phyloP scores from a whole-genome alignment of 2,329 filamentous ascomycete species.

The Madurella fahalii region DNA sequence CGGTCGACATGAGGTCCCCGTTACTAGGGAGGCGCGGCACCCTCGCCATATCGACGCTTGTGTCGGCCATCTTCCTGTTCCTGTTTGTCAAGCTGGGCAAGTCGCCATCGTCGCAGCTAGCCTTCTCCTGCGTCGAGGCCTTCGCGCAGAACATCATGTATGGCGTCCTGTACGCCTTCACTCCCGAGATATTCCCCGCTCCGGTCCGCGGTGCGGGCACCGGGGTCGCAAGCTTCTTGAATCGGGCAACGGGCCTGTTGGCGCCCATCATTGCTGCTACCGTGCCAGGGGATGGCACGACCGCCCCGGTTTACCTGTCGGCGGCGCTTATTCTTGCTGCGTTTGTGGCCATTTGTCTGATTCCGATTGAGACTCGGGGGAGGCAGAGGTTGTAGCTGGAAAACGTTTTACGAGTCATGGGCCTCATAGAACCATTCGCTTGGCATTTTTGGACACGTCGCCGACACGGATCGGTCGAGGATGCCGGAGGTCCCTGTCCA shows the following conservation, averaged over 20 bases:
- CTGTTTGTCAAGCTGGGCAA: slow-evolving; percentile 59
- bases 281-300: slow-evolving; percentile 54
- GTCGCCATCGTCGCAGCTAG: slow-evolving; percentile 55
- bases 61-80: slow-evolving; percentile 67
- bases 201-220: slow-evolving; percentile 68
- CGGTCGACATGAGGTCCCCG: slow-evolving; percentile 61
- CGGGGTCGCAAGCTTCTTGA: slow-evolving; percentile 68
- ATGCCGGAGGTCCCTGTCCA: background rate
- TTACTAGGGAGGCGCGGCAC: slow-evolving; percentile 67
- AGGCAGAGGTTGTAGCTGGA: slow-evolving; percentile 47
- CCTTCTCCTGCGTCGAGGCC: slow-evolving; percentile 63
- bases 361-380: slow-evolving; percentile 61
- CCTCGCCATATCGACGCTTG: slow-evolving; percentile 62
- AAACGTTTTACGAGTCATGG: background rate
- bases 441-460: background rate
- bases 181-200: slow-evolving; percentile 71
- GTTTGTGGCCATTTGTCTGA: slow-evolving; percentile 55
- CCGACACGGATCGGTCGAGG: background rate
- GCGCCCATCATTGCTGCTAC: slow-evolving; percentile 66
- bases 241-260: slow-evolving; percentile 62
- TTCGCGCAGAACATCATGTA: slow-evolving; percentile 77
- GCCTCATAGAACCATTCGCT: background rate
- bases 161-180: slow-evolving; percentile 72
- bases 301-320: slow-evolving; percentile 54
- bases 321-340: slow-evolving; percentile 54